Evolutionary conservation across 129 eudicot species (phyloP), one percentile per base, ranked within the genome.

Genomic region (Tanacetum coccineum): DNA sequence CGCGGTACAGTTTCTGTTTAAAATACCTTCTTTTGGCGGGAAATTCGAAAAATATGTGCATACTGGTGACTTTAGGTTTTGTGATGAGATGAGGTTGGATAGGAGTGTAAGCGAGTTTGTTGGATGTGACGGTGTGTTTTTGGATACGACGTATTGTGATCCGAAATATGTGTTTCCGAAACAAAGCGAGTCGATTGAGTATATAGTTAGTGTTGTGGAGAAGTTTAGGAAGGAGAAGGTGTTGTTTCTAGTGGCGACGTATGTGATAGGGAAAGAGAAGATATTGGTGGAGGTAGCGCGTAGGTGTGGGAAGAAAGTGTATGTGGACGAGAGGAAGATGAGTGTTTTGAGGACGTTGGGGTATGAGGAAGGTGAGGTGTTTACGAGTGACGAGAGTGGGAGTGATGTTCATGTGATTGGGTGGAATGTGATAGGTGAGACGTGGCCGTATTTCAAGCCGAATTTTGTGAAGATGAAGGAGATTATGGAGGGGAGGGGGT

Each of bases 371-470:
- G 84, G 74, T 42, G 83, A 59, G 13, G 81, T 80, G 49, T 89
- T 86, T 79, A 88, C 95, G 4, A 80, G 68, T 80, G 87, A 78
- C 6, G 86, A 86, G 62, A 39, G 62, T 13, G 87, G 81, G 46
- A 88, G 80, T 60, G 90, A 89, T 63, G 96, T 93, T 67, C 95
- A 89, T 82, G 96, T 93, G 67, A 88, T 89, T 64, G 92, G 99
- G 75, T 93, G 99, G 99, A 89, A 89, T 77, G 86, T 93, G 59
- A 86, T 93, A 71, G 99, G 99, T 32, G 99, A 93, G 80, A 89
- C 99, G 4, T 93, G 99, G 99, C 99, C 95, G 2, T 93, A 84
- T 64, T 93, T 93, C 17, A 71, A 87, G 22, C 99, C 99, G 51
- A 93, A 89, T 84, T 93, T 93, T 78, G 82, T 69, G 67, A 89